Percentiles rank a stretch among this genome's conserved stretches.
These are phyloP conservation scores for Podila epicladia DNA, from an alignment of 192 early-diverging fungal species.

Conservation along the genomic window DNA sequence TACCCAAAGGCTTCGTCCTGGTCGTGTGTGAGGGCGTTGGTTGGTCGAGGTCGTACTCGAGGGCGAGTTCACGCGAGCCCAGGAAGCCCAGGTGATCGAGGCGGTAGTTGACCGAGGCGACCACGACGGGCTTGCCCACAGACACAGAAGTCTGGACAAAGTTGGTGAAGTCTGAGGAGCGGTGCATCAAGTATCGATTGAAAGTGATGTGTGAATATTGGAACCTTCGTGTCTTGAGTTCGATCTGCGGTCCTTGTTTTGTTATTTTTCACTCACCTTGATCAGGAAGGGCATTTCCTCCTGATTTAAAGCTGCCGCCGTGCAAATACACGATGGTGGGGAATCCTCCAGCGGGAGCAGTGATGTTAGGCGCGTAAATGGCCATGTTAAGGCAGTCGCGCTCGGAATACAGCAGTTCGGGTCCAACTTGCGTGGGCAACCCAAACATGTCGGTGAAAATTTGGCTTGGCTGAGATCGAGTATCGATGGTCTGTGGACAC, in stretches of 20 bases:
- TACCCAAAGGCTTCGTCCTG: constrained; percentile 31
- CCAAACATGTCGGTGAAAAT: not conserved
- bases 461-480: not conserved
- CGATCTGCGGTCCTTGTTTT: too few relatives aligned
- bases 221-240: too few relatives aligned
- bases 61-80: constrained; percentile 13
- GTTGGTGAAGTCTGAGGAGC: constrained; percentile 4
- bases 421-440: not conserved
- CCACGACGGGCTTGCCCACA: constrained; percentile 17
- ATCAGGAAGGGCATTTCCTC: constrained; percentile 11
- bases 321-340: constrained; percentile 32
- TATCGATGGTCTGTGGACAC: constrained; percentile 13
- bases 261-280: constrained; percentile 1
- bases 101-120: constrained; percentile 36
- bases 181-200: too few relatives aligned
- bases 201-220: too few relatives aligned
- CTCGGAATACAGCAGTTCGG: constrained; percentile 10
- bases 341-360: constrained; percentile 5
- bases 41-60: too few relatives aligned
- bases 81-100: constrained; percentile 42
- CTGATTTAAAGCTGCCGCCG: constrained; percentile 16
- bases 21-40: not conserved
- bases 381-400: constrained; percentile 22
- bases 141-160: constrained; percentile 19
- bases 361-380: constrained; percentile 14